Evolutionary conservation across 1,284 basidiomycete species (phyloP), one percentile per base, ranked within the genome.

Genomic region (Moniliophthora roreri): DNA sequence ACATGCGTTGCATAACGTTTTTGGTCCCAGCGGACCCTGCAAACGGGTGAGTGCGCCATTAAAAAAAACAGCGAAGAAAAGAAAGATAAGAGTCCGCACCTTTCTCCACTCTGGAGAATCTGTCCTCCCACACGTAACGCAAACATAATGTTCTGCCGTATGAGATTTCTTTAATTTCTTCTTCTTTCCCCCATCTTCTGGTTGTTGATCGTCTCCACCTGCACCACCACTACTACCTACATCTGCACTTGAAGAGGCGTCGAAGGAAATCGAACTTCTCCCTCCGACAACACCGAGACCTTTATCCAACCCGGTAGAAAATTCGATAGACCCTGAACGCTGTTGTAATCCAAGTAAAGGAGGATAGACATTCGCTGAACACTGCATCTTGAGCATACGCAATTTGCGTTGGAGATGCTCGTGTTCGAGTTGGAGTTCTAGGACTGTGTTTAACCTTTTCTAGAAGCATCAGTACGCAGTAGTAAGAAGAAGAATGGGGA

Each of bases 1-100:
- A 59, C 91, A 93, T 1, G 91, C 91, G 65, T 93, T 93, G 72
- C 91, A 94, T 10, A 94, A 73, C 10, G 91, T 93, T 71, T 94
- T 94, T 2, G 89, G 87, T 34, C 91, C 92, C 53, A 77, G 76
- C 1, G 90, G 91, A 16, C 90, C 90, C 85, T 91, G 65, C 2
- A 54, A 58, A 56, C 57, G 53, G 32, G 41, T 28, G 57, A 50
- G 47, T 23, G 36, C 46, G 35, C 50, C 52, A 48, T 56, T 40
- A 53, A 54, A 60, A 52, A 58, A 40, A 38, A 55, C 15, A 16
- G 11, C 34, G 34, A 28, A 24, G 23, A 21, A 11, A 16, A 23
- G 18, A 41, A 35, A 58, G 38, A 42, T 34, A 37, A 62, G 68
- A 50, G 52, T 84, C 63, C 70, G 52, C 53, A 86, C 89, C 81